Evolutionary conservation across 176 grass and related monocot species (phyloP).

Genomic region (Oryza australiensis): DNA sequence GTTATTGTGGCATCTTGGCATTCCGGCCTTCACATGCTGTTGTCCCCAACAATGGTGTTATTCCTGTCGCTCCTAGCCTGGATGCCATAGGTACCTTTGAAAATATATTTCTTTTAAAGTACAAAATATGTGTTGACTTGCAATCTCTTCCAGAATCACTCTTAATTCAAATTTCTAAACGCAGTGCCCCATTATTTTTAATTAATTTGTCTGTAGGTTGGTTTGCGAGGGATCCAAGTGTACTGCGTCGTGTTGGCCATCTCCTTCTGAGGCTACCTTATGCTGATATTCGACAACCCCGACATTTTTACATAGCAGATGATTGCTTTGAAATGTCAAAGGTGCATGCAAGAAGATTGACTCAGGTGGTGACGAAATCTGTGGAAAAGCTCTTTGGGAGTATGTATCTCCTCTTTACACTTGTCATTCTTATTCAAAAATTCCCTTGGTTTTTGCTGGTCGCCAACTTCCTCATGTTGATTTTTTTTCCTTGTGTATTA

Average conservation of each 20-base stretch:
- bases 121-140: neutral
- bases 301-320: conserved; percentile 81
- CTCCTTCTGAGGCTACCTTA: conserved; percentile 77
- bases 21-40: conserved; percentile 86
- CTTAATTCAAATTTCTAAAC: conserved; percentile 2
- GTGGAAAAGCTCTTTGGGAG: conserved; percentile 94
- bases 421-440: conserved; percentile 11
- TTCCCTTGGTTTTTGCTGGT: neutral
- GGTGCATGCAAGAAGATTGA: conserved; percentile 75
- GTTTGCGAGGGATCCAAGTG: conserved; percentile 84
- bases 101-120: conserved; percentile 18
- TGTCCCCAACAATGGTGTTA: conserved; percentile 64
- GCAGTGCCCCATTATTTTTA: neutral
- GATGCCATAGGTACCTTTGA: conserved; percentile 76
- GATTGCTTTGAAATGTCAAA: conserved; percentile 92
- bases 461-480: conserved; percentile 9
- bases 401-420: conserved; percentile 50
- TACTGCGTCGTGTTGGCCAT: conserved; percentile 83
- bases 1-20: conserved; percentile 84
- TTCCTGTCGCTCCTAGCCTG: conserved; percentile 89
- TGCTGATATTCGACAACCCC: conserved; percentile 64
- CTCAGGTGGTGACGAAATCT: conserved; percentile 86
- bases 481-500: neutral
- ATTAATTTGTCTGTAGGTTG: conserved; percentile 51
- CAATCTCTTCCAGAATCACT: neutral